Percentiles rank a stretch among this genome's conserved stretches.
Conservation (phyloP, 345 rosid species). For the Raphanus raphanistrum region DNA sequence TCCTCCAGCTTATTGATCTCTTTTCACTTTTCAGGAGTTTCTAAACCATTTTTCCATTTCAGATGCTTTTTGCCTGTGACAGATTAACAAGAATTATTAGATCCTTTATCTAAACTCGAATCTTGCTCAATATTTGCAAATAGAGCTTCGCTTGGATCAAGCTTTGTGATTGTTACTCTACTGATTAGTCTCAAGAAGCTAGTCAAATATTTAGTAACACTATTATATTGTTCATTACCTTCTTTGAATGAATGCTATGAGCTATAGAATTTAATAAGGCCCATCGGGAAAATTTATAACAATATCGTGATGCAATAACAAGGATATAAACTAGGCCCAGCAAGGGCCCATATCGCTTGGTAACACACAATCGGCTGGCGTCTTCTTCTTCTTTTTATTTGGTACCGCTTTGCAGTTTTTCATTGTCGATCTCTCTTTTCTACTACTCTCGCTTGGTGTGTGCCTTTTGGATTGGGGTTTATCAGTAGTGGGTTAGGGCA, state of each 20-base stretch:
- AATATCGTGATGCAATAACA: not conserved
- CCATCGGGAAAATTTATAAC: not conserved
- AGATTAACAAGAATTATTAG: not conserved
- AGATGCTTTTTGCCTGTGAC: conserved; percentile 56
- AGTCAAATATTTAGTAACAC: too few relatives aligned
- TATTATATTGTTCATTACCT: too few relatives aligned
- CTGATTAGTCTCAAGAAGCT: too few relatives aligned
- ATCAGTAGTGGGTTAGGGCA: conserved; percentile 32
- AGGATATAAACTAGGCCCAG: not conserved
- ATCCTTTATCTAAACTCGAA: conserved; percentile 7
- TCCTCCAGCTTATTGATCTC: conserved; percentile 75
- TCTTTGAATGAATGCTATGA: too few relatives aligned
- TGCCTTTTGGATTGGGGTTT: conserved; percentile 39
- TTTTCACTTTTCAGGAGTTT: conserved; percentile 50
- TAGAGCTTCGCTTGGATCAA: too few relatives aligned
- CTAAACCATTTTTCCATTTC: conserved; percentile 42
- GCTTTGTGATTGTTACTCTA: too few relatives aligned
- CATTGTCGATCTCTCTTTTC: not conserved
- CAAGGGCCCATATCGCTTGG: conserved; percentile 1
- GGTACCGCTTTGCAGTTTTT: not conserved
- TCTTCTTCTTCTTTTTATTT: not conserved
- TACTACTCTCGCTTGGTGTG: not conserved
- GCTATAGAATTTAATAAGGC: not conserved
- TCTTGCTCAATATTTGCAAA: too few relatives aligned
- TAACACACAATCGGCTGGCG: not conserved